These are phyloP conservation scores for Saturnispora serradocipensis DNA, from an alignment of 805 yeast species.

Conservation along the genomic window DNA sequence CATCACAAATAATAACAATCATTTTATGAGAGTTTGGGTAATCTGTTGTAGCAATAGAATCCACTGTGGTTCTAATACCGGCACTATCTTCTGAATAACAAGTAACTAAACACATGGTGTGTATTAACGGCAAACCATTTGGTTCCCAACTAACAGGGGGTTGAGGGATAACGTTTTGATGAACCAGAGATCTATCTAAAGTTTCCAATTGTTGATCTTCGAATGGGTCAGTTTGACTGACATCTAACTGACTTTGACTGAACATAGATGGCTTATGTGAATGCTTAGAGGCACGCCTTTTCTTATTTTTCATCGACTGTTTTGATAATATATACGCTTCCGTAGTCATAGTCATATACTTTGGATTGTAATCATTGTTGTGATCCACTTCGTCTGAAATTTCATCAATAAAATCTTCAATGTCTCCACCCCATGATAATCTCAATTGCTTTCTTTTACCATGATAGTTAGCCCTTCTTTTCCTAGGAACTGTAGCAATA, in stretches of 20 bases:
- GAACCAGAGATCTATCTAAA: constrained; percentile 50
- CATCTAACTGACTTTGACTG: constrained; percentile 8
- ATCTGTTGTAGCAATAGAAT: constrained; percentile 89
- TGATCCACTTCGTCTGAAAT: background rate
- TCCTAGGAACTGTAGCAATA: constrained; percentile 40
- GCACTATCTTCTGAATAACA: constrained; percentile 90
- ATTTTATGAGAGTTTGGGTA: constrained; percentile 93
- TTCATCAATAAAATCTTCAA: constrained; percentile 24
- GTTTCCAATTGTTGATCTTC: constrained; percentile 33
- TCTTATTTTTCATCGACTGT: background rate
- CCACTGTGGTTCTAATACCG: constrained; percentile 80
- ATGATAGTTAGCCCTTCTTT: constrained; percentile 42
- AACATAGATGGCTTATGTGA: constrained; percentile 4
- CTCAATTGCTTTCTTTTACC: constrained; percentile 26
- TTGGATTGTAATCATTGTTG: constrained; percentile 29
- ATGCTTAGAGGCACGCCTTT: background rate
- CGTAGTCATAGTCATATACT: constrained; percentile 56
- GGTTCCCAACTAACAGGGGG: constrained; percentile 90
- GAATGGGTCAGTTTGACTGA: constrained; percentile 13
- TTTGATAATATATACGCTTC: constrained; percentile 35
- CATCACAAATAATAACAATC: constrained; percentile 83
- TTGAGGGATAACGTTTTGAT: constrained; percentile 78
- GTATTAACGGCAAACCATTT: constrained; percentile 69
- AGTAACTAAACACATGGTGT: constrained; percentile 70
- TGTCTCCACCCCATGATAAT: constrained; percentile 32